phyloP scores from a whole-genome alignment of 192 early-diverging fungal genomes.

The Coemansia sp. region DNA sequence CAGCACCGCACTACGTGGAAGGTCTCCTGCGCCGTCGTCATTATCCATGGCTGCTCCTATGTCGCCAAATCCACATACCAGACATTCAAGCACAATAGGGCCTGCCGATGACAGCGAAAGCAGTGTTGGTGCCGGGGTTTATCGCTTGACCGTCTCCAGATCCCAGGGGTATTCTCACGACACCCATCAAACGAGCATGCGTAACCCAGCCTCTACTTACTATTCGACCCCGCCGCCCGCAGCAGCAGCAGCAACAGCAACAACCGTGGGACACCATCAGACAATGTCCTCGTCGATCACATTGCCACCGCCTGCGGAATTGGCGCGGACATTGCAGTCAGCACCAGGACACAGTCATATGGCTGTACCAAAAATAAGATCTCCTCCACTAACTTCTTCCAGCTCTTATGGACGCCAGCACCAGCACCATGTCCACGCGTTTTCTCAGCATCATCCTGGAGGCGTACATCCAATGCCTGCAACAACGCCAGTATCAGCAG shows the following conservation, averaged over 20 bases:
- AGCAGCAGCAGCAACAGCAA: neutral
- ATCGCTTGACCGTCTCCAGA: neutral
- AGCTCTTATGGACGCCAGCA: conserved; percentile 12
- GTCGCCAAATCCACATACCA: conserved; percentile 10
- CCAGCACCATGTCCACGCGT: neutral
- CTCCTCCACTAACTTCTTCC: conserved; percentile 9
- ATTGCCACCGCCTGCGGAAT: conserved; percentile 16
- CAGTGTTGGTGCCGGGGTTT: neutral
- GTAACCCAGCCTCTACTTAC: conserved; percentile 16
- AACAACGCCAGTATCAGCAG: conserved; percentile 27
- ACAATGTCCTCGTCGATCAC: conserved; percentile 15
- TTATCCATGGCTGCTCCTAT: neutral
- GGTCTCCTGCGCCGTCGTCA: neutral
- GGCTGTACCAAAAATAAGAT: conserved; percentile 15
- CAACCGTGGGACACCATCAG: conserved; percentile 1
- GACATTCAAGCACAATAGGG: neutral
- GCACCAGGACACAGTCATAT: conserved; percentile 6
- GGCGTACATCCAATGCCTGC: conserved; percentile 14
- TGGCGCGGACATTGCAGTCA: conserved; percentile 6
- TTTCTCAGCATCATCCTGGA: conserved; percentile 4
- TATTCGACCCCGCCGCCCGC: conserved; percentile 19
- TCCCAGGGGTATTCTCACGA: conserved; percentile 10
- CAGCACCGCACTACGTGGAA: neutral
- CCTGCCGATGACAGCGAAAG: conserved; percentile 5
- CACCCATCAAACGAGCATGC: conserved; percentile 8